Evolutionary conservation across 148 eudicot species (phyloP), one percentile per base, ranked within the genome.

Genomic region (Nepenthes mirabilis): DNA sequence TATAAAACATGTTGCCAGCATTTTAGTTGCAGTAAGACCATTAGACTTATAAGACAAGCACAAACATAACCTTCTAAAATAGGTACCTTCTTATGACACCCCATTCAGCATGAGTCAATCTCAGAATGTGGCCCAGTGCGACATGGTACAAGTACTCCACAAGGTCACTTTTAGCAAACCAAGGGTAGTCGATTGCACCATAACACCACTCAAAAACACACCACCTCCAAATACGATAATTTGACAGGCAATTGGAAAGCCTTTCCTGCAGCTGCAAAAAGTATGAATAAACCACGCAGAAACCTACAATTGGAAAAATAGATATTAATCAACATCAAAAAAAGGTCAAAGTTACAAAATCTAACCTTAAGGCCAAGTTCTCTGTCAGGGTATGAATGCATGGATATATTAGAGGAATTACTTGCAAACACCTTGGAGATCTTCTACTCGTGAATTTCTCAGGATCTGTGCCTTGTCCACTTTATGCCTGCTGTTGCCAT

Each of bases 101-200:
- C 99, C 99, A 94, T 70, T 94, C 99, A 60, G 87, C 99, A 75
- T 87, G 95, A 36, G 99, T 94, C 68, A 94, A 68, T 80, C 95
- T 94, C 54, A 95, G 99, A 74, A 89, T 82, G 64, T 94, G 95
- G 54, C 97, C 99, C 69, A 94, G 73, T 50, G 95, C 99, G 72
- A 94, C 99, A 78, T 94, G 97, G 57, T 82, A 75, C 66, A 94
- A 65, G 77, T 94, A 94, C 72, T 94, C 97, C 59, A 94, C 91
- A 73, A 94, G 89, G 71, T 94, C 97, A 72, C 90, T 86, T 71
- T 86, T 89, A 68, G 99, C 91, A 74, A 94, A 94, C 99, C 99
- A 94, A 59, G 97, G 97, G 73, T 86, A 94, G 78, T 94, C 99
- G 70, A 89, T 83, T 34, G 97, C 95, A 77, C 97, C 84, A 72